Base-by-base conservation (phyloP, 2,329 filamentous ascomycete species). In the Pseudogymnoascus sp. region DNA sequence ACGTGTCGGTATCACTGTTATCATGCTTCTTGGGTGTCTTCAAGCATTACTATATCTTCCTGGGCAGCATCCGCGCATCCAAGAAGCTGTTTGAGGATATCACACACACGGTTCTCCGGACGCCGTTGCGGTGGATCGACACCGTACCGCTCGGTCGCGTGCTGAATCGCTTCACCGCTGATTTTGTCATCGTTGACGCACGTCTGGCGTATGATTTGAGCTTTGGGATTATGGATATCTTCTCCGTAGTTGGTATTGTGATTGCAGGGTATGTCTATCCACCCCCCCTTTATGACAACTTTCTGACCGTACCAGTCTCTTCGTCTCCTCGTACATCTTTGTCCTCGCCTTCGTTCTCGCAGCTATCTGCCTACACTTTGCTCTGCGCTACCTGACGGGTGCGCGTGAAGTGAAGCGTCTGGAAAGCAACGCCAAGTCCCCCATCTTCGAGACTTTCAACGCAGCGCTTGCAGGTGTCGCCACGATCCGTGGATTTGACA, bases 381-480 rank as follows among this genome's bases (percentile, higher is more conserved):
- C 85, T 1, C 69, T 79, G 2, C 77, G 76, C 36, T 94, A 89
- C 69, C 79, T 94, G 5, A 75, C 81, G n/a, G 88, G 82, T 1
- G 88, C 89, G 0, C 80, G 90, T 39, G 88, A 91, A 33, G 80
- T 88, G 64, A 93, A 92, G 75, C 81, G 90, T 4, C 80, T 93
- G 1, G 89, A 93, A 72, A 90, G 86, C 66, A 90, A 82, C 2
- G 82, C 85, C 61, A 92, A 91, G 73, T 89, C 86, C 0, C 90
- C 90, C 0, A 85, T 93, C 0, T 92, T 91, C 67, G 89, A 93
- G 71, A 85, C 90, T 65, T 92, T 93, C 68, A 87, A 86, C 9
- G 85, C 87, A 1, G 84, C 87, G 0, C 80, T 93, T 8, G 81
- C 83, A 0, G 90, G 90, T 4, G 83, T 94, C 15, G 79, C 84